Evolutionary conservation across 2,329 filamentous ascomycete species (phyloP).

Genomic region (Elsinoe arachidis): DNA sequence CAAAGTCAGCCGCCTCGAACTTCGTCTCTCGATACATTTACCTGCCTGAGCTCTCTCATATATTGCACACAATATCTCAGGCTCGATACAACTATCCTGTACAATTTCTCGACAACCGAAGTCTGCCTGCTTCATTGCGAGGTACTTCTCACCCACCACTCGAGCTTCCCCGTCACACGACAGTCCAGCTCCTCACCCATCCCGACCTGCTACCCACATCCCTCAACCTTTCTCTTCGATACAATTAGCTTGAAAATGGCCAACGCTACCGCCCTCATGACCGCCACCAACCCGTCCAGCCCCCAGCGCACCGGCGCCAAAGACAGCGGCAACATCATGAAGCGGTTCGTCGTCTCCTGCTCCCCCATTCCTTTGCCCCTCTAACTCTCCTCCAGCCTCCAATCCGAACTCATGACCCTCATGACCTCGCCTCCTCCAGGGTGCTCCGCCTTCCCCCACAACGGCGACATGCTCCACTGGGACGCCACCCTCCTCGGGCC

Average conservation of each 20-base stretch:
- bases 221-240: background rate
- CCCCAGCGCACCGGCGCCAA: constrained; percentile 23
- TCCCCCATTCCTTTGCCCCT: background rate
- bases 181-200: background rate
- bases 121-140: constrained; percentile 3
- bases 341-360: constrained; percentile 31
- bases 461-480: constrained; percentile 87
- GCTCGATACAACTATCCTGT: background rate
- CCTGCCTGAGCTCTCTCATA: background rate
- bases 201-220: background rate
- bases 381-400: constrained; percentile 54
- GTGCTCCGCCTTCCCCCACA: constrained; percentile 88
- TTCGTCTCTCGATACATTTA: background rate
- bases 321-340: constrained; percentile 38
- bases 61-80: background rate
- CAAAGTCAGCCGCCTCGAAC: background rate
- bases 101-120: background rate
- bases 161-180: background rate
- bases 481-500: constrained; percentile 89
- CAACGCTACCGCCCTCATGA: constrained; percentile 24
- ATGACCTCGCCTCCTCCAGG: constrained; percentile 93
- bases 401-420: constrained; percentile 95
- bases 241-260: constrained; percentile 20
- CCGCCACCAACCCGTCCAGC: constrained; percentile 23
- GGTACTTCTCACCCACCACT: background rate